Evolutionary conservation across 768 basidiomycete species (phyloP), one percentile per base, ranked within the genome.

Genomic region (Cystoderma amianthinum): DNA sequence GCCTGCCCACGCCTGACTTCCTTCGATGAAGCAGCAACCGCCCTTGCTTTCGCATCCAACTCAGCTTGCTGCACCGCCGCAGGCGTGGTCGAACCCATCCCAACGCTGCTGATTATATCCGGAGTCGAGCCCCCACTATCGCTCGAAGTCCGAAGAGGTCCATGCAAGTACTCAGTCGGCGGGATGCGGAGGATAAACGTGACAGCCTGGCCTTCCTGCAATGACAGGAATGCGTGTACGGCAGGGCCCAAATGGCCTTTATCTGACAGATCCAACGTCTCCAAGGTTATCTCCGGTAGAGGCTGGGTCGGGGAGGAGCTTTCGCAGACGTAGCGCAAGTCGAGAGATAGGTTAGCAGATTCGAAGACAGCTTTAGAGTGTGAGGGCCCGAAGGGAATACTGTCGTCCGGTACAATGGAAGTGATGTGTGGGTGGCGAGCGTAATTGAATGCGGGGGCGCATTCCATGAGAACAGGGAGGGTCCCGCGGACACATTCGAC

Each of bases 391-490:
- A 42, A 13, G 7, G 58, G 55, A 15, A 61, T 49, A 23, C 54
- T 57, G 25, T 64, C 62, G 52, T 82, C 78, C 13, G 64, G 53
- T 41, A 79, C 48, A 48, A 80, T 67, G 20, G 69, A 57, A 1
- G 85, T 85, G 5, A 69, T 75, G 59, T 98, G 95, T 2, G 68
- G 37, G 36, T 80, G 74, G 10, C 85, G 74, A 1, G 91, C 93
- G 52, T 99, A 99, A 60, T 96, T 84, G 78, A 99, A 99, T 0
- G 93, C 95, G 0, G 95, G 95, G 0, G 90, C 91, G 52, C 90
- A 93, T 64, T 98, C 89, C 60, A 97, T 73, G 43, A 78, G 71
- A 40, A 95, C 68, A 0, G 88, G 82, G 22, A 96, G 67, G 5
- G 57, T 72, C 1, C 95, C 95, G 13, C 95, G 85, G 48, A 97